Evolutionary conservation across 2,329 filamentous ascomycete genomes (phyloP), one percentile per base, ranked within the genome.

Genomic region (Coniochaeta sp.): DNA sequence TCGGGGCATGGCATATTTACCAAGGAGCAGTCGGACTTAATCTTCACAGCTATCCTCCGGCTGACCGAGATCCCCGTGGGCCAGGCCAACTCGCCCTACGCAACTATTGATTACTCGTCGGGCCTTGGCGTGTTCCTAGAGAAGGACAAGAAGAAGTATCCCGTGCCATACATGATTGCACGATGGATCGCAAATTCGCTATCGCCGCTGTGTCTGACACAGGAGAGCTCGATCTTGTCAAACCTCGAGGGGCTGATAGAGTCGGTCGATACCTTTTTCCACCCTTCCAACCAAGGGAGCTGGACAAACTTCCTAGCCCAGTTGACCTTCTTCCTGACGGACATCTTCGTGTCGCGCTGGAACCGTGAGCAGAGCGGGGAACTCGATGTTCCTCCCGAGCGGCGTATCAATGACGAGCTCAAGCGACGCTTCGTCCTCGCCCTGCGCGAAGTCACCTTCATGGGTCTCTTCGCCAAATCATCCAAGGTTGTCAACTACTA

Each of bases 401-500:
- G 95, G 59, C 88, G 81, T 66, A 87, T 99, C 65, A 95, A 87
- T 63, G 83, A 86, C 34, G 86, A 85, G n/a, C 73, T 99, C 65
- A 96, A 93, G 78, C 86, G 82, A 69, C 88, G 95, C 54, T 98
- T 99, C 70, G 95, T 99, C 32, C 77, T 93, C 40, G 90, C 91
- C 63, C 78, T 99, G 64, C 88, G 89, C 65, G 95, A 99, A 65
- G 93, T 97, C 55, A 91, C 92, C 4, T 99, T 97, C 73, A 97
- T 99, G 93, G 95, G 95, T 30, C 89, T 99, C 57, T 99, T 97
- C 73, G 90, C 93, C 59, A 99, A 99, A 81, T 96, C 93, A 72
- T 88, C 87, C 60, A 93, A 92, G 57, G 89, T 95, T 3, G 92
- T 96, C 71, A 93, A 89, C 73, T 96, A 93, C 77, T 96, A 93